Base-by-base conservation (phyloP, 306 rosid species). In the Acacia confusa region DNA sequence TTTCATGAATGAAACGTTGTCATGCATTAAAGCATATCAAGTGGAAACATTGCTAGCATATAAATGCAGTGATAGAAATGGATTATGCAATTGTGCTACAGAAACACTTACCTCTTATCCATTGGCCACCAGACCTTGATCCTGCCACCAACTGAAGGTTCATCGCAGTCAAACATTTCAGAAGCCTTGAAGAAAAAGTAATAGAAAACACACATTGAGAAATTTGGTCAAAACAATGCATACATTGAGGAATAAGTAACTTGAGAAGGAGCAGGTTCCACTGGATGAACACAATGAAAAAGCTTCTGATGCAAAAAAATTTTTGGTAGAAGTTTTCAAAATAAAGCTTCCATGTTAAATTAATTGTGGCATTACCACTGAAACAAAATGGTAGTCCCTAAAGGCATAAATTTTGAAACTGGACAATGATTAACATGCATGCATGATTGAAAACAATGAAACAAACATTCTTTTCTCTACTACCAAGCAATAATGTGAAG, bases 61-160 rank as follows among this genome's bases (percentile, higher is more conserved):
- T 25, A 22, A 69, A 78, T 68, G 55, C n/a, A 67, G 43, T 47
- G 66, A 70, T 9, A 81, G 74, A 66, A 78, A 57, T 55, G 22
- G 45, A 64, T 17, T 34, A 63, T 44, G 74, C 43, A 85, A 75
- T 67, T 70, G 82, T 22, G 67, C 41, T 60, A 78, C 57, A 48
- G 76, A 84, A 75, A 67, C 69, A 88, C 97, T 90, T 83, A 94
- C 98, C 0, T 69, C 76, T 76, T 87, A 80, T 95, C 98, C 72
- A 69, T 25, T 16, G 98, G 98, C 97, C 98, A 95, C 97, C 93
- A 95, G 63, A 95, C 92, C 76, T 76, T 91, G 77, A 95, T 86
- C 65, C 80, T 86, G 9, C 77, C 61, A 68, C 97, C 95, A 87
- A 92, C 86, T 84, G 91, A 76, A 65, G 45, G 57, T 53, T 84